Evolutionary conservation across 139 green algal species (phyloP).

Genomic region (Coelastrella sp.): DNA sequence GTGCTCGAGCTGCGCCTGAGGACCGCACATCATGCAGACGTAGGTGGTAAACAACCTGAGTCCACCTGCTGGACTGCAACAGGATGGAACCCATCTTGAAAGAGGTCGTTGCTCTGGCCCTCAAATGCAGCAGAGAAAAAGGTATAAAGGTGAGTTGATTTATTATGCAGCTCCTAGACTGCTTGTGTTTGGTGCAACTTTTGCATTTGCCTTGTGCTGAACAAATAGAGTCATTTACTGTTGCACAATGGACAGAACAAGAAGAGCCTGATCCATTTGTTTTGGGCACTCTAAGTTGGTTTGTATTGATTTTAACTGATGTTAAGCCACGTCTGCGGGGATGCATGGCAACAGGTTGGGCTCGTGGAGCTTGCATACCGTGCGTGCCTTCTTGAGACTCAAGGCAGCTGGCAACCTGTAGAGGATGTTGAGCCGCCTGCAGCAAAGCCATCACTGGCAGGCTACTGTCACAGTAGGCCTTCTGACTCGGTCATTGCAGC

Average conservation of each 20-base stretch:
- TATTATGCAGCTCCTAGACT: neutral
- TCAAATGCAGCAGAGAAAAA: conserved; percentile 50
- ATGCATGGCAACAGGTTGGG: conserved; percentile 18
- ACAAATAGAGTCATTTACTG: too few relatives aligned
- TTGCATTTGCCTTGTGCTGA: too few relatives aligned
- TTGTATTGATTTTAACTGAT: too few relatives aligned
- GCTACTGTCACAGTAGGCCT: neutral
- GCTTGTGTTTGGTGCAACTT: too few relatives aligned
- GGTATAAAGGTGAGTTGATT: conserved; percentile 54
- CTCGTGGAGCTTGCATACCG: conserved; percentile 21
- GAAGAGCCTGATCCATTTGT: too few relatives aligned
- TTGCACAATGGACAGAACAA: too few relatives aligned
- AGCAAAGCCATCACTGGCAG: neutral
- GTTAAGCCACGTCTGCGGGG: too few relatives aligned
- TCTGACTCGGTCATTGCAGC: neutral
- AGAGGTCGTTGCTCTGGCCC: conserved; percentile 49
- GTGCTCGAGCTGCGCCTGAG: too few relatives aligned
- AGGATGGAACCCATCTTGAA: conserved; percentile 65
- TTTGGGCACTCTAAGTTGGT: too few relatives aligned
- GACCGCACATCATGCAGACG: neutral
- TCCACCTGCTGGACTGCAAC: neutral
- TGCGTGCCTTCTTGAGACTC: neutral
- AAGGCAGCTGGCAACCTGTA: neutral
- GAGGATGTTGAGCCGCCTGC: neutral
- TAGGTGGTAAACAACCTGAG: too few relatives aligned